Base-by-base conservation (phyloP, 2,329 filamentous ascomycete genomes). In the Alternaria gansuensis region DNA sequence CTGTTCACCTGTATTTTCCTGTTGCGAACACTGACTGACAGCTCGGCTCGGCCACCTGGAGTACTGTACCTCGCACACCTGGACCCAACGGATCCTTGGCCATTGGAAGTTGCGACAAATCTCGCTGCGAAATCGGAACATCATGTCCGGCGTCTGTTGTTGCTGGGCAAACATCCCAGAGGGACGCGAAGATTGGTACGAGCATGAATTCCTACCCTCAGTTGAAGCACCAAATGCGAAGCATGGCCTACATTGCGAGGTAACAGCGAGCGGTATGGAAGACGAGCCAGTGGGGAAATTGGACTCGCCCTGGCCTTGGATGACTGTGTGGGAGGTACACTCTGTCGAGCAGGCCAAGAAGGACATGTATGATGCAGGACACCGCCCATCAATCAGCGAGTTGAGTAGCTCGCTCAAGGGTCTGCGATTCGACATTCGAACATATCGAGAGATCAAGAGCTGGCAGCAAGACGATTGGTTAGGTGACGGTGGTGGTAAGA, bases 131-230 rank as follows among this genome's bases (percentile, higher is more conserved):
- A 23, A n/a, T 24, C 46, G 29, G 13, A 56, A 50, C 39, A 60
- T 9, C 3, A 70, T 69, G 67, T 45, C 67, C 14, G 66, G 61
- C n/a, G 41, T 70, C 17, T 13, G 65, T 8, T 68, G 61, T 41
- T 41, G 51, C 28, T 70, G 68, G 68, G 66, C 68, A 33, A 65
- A 60, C 10, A 24, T 70, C 13, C 52, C 64, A 5, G 37, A 64
- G 5, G 33, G 62, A 6, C 55, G 54, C 13, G 43, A 55, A 10
- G 48, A 58, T 14, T 67, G 60, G 63, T 70, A 66, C 46, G 57
- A 66, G 33, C 50, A 66, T 9, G 46, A 65, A 8, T 66, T 54
- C n/a, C 43, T 71, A 8, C 55, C 63, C 1, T 45, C 13, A 13
- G 57, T 54, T 55, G 28, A 44, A 14, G 28, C 41, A 8, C 43